Percentiles rank a stretch among this genome's conserved stretches.
phyloP scores from a whole-genome alignment of 2,329 filamentous ascomycete genomes.

The Hirsutella thompsonii region DNA sequence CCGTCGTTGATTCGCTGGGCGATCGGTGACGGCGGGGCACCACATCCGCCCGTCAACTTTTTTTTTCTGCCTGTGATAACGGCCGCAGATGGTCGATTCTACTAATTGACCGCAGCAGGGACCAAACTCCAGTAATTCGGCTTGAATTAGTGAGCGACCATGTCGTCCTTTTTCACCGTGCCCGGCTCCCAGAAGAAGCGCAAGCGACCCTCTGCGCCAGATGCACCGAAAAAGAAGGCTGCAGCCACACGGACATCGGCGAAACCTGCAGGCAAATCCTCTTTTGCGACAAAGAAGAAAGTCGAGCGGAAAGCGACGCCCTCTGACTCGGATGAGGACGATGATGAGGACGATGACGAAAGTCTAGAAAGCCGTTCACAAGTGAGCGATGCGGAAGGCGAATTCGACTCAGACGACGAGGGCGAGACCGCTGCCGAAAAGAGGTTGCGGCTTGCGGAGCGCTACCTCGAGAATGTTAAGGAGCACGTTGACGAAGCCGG shows the following conservation, averaged over 20 bases:
- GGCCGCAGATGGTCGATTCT: background rate
- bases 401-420: constrained; percentile 52
- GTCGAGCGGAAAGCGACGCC: constrained; percentile 59
- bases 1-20: constrained; percentile 12
- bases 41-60: constrained; percentile 21
- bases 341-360: constrained; percentile 55
- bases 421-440: constrained; percentile 84
- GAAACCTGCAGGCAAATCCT: constrained; percentile 27
- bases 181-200: constrained; percentile 83
- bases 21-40: background rate
- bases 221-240: constrained; percentile 46
- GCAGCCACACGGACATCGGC: constrained; percentile 30
- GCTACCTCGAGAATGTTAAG: constrained; percentile 83
- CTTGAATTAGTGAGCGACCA: constrained; percentile 24
- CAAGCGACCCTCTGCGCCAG: constrained; percentile 51
- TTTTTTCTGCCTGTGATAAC: constrained; percentile 18
- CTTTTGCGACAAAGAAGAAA: constrained; percentile 30
- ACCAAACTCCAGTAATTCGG: background rate
- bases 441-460: constrained; percentile 74
- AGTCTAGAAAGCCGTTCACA: constrained; percentile 24
- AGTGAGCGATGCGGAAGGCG: constrained; percentile 30
- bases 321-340: constrained; percentile 68
- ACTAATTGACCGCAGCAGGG: background rate
- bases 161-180: constrained; percentile 94
- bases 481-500: constrained; percentile 68